These are phyloP conservation scores for Yamadazyma diospyri DNA, from an alignment of 1,139 yeast genomes.

Conservation along the genomic window DNA sequence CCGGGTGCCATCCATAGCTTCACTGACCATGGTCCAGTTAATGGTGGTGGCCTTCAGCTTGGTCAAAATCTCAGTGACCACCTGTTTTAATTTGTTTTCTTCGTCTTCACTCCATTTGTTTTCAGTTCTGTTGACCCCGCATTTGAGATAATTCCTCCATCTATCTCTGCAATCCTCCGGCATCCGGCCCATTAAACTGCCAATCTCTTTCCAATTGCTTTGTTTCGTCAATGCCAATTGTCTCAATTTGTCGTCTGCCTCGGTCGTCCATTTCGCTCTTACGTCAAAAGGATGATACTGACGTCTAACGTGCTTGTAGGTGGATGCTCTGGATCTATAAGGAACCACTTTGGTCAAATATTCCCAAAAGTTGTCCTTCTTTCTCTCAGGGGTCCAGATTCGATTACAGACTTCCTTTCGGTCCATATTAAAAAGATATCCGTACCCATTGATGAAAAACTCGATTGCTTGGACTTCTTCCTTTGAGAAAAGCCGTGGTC, in stretches of 20 bases:
- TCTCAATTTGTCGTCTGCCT: slow-evolving; percentile 68
- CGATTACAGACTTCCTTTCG: slow-evolving; percentile 72
- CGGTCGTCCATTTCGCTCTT: slow-evolving; percentile 84
- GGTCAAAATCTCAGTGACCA: slow-evolving; percentile 46
- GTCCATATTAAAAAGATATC: slow-evolving; percentile 55
- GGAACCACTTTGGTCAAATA: slow-evolving; percentile 73
- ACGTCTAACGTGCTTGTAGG: slow-evolving; percentile 88
- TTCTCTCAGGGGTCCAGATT: slow-evolving; percentile 83
- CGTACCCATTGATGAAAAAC: slow-evolving; percentile 65
- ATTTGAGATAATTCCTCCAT: slow-evolving; percentile 92
- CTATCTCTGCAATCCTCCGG: slow-evolving; percentile 97
- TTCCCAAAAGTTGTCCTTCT: slow-evolving; percentile 89
- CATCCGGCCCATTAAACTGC: slow-evolving; percentile 79
- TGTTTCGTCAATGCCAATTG: slow-evolving; percentile 62
- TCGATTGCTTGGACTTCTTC: slow-evolving; percentile 73
- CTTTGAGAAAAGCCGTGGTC: slow-evolving; percentile 49
- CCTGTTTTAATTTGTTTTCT: slow-evolving; percentile 56
- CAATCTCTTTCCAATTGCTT: slow-evolving; percentile 85
- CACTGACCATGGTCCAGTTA: slow-evolving; percentile 91
- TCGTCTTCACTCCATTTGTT: slow-evolving; percentile 80
- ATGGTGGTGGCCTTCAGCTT: slow-evolving; percentile 32
- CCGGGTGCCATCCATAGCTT: slow-evolving; percentile 81
- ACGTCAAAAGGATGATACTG: slow-evolving; percentile 82
- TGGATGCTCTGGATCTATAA: slow-evolving; percentile 78
- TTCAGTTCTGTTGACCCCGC: slow-evolving; percentile 70